These are phyloP conservation scores for Fusarium sulawesiense DNA, from an alignment of 2,329 filamentous ascomycete species.

Conservation along the genomic window DNA sequence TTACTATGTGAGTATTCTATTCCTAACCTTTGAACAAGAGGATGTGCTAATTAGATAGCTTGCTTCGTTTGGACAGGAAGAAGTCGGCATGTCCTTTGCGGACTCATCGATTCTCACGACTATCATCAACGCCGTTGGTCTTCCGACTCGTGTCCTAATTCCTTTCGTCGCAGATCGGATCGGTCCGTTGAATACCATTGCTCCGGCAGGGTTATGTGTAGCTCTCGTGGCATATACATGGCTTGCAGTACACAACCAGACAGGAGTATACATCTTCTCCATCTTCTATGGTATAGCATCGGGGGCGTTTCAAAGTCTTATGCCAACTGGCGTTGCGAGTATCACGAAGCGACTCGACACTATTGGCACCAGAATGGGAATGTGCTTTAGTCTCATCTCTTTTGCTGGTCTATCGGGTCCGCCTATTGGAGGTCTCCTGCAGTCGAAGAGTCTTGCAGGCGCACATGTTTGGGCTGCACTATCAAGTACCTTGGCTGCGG, in stretches of 20 bases:
- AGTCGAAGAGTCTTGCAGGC: constrained; percentile 41
- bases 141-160: constrained; percentile 52
- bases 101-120: constrained; percentile 52
- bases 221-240: constrained; percentile 52
- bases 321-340: constrained; percentile 54
- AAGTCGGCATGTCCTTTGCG: constrained; percentile 51
- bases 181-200: constrained; percentile 53
- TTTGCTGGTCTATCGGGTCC: constrained; percentile 54
- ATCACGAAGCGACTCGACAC: constrained; percentile 54
- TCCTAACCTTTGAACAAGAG: accelerated
- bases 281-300: constrained; percentile 45
- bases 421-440: constrained; percentile 52
- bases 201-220: constrained; percentile 44
- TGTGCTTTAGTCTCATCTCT: constrained; percentile 55
- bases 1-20: constrained; percentile 51
- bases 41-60: constrained; percentile 15
- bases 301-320: constrained; percentile 55
- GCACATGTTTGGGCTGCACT: constrained; percentile 52
- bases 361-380: constrained; percentile 55
- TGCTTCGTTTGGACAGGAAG: constrained; percentile 44
- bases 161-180: constrained; percentile 53
- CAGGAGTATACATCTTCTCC: constrained; percentile 54
- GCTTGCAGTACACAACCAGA: constrained; percentile 50
- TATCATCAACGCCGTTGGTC: constrained; percentile 55
- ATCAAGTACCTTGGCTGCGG: constrained; percentile 45